Base-by-base conservation (phyloP, 2,329 filamentous ascomycete genomes). In the Trichophyton equinum region DNA sequence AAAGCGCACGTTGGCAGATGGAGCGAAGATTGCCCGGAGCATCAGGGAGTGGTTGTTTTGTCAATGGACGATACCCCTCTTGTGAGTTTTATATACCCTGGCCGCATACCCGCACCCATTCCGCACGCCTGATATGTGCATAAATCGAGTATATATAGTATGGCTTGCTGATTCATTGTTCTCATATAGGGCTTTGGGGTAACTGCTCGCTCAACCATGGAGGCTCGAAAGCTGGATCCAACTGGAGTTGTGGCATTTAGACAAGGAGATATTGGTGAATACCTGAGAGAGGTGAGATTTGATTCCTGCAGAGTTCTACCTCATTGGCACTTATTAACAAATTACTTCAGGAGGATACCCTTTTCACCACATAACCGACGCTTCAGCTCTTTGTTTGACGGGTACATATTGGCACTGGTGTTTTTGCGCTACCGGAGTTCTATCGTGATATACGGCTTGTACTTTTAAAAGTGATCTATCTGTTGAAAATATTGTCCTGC, bases 231-330 rank as follows among this genome's bases (percentile, higher is more conserved):
- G 66, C 73, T 96, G 68, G 94, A 96, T 65, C 94, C 94, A 0
- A 99, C 94, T 0, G 90, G 87, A 9, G 87, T 96, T 63, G 87
- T 89, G 8, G 87, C 87, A 60, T 97, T 96, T 76, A 82, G 92
- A 66, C 94, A 99, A 77, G 89, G 89, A 0, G 94, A 99, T 77
- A 87, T 89, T 67, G 94, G 94, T 68, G 92, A 97, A 77, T 99
- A 96, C 71, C 79, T 99, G 70, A 84, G 94, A 71, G 92, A 97
- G 70, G 77, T 77, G 67, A 63, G 70, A 66, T 11, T 44, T 57
- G 11, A 15, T 36, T 8, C 13, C 3, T 9, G 9, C 51, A 27
- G 15, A 30, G 27, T 30, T 7, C n/a, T 36, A 2, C 27, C 20
- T 30, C n/a, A 3, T 8, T 15, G 27, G 30, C n/a, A 11, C 30